These are phyloP conservation scores for Sclerotinia subarctica DNA, from an alignment of 2,329 filamentous ascomycete species.

Conservation along the genomic window DNA sequence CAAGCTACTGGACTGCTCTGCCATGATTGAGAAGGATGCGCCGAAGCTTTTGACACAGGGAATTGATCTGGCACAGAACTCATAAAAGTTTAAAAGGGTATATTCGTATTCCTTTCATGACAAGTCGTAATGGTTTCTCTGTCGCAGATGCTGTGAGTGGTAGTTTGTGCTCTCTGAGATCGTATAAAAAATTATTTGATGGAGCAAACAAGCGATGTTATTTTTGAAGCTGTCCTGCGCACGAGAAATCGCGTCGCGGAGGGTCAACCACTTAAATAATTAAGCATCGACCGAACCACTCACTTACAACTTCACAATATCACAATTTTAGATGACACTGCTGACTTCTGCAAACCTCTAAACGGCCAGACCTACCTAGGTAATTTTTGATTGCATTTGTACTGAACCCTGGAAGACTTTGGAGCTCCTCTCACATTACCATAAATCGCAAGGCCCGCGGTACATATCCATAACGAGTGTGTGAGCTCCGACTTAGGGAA, in stretches of 20 bases:
- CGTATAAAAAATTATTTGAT: constrained; percentile 19
- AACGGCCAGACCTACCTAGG: background rate
- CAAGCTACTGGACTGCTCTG: constrained; percentile 63
- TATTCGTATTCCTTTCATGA: constrained; percentile 3
- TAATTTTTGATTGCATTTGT: constrained; percentile 1
- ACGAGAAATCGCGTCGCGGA: constrained; percentile 22
- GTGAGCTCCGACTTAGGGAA: constrained; percentile 10
- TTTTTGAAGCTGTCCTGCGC: constrained; percentile 21
- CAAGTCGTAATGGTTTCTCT: background rate
- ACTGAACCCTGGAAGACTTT: background rate
- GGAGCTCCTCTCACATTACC: constrained; percentile 1
- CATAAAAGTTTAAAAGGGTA: constrained; percentile 1
- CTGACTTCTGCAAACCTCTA: constrained; percentile 4
- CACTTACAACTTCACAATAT: background rate
- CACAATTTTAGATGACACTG: background rate
- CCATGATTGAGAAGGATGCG: constrained; percentile 52
- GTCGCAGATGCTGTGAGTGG: constrained; percentile 10
- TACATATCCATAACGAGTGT: background rate
- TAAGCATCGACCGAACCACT: background rate
- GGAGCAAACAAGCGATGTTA: constrained; percentile 20
- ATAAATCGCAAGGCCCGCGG: background rate
- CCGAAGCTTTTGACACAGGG: constrained; percentile 21
- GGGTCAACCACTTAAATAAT: background rate
- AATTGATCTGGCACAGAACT: constrained; percentile 12
- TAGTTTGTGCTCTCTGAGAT: constrained; percentile 6